These are phyloP conservation scores for Ilex asprella DNA, from an alignment of 257 asterid species.

Conservation along the genomic window DNA sequence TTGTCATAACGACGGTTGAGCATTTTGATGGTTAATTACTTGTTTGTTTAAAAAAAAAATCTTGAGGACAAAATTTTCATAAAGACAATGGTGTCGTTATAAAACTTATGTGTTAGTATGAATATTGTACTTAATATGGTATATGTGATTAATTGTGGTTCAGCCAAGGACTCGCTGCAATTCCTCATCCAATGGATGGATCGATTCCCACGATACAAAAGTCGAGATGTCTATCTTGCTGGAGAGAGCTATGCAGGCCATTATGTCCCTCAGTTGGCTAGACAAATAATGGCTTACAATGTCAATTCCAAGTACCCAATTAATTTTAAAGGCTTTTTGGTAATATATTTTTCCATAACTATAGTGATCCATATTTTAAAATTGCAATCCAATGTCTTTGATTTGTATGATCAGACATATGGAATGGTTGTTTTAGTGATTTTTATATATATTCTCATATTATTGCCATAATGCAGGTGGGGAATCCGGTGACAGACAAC, in stretches of 20 bases:
- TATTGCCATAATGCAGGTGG: conserved; percentile 43
- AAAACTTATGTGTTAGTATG: no score
- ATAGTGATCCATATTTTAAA: no score
- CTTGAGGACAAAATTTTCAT: no score
- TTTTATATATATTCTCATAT: neutral
- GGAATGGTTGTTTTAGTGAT: no score
- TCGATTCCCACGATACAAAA: conserved; percentile 75
- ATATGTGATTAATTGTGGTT: neutral
- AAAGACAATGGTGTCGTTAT: no score
- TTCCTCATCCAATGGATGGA: conserved; percentile 78
- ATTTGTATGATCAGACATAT: no score
- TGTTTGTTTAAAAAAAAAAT: no score
- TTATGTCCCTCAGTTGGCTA: conserved; percentile 83
- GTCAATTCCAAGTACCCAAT: conserved; percentile 40
- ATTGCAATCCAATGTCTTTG: no score
- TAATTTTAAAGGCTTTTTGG: conserved; percentile 82
- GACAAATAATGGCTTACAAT: conserved; percentile 56
- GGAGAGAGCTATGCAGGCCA: conserved; percentile 99
- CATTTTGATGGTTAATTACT: no score
- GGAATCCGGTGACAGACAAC: conserved; percentile 90
- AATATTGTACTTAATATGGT: no score
- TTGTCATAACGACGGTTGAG: no score
- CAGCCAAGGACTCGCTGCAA: conserved; percentile 75
- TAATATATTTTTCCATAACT: conserved; percentile 15
- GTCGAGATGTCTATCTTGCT: conserved; percentile 53